phyloP scores from a whole-genome alignment of 2,329 filamentous ascomycete species.

The Didymella lethalis region DNA sequence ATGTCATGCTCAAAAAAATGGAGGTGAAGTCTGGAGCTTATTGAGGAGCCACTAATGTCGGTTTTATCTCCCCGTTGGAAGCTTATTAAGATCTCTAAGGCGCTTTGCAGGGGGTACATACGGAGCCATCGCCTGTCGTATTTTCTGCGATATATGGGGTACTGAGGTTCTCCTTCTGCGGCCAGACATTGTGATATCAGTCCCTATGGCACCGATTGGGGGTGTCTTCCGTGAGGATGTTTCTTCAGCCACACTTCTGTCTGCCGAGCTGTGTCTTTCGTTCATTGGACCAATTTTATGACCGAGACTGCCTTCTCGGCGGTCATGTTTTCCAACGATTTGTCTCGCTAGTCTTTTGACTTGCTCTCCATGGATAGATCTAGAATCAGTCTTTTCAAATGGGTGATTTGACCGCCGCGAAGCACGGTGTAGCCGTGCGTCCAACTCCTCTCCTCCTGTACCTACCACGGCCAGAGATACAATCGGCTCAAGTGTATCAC shows the following conservation, averaged over 20 bases:
- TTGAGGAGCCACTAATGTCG: background rate
- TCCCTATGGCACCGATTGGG: no score
- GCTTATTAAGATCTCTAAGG: background rate
- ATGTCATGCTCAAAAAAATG: background rate
- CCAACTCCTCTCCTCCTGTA: background rate
- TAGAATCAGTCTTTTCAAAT: background rate
- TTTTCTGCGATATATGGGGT: background rate
- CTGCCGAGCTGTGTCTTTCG: background rate
- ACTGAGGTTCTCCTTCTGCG: background rate
- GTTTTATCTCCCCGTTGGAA: background rate
- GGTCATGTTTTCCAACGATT: background rate
- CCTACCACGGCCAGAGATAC: no score
- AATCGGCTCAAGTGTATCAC: background rate
- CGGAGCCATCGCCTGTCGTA: background rate
- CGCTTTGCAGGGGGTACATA: slow-evolving; percentile 17
- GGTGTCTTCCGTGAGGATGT: background rate
- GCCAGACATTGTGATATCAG: background rate
- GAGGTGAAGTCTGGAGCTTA: background rate
- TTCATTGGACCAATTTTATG: background rate
- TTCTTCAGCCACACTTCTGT: background rate
- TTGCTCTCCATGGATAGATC: background rate
- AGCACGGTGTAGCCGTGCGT: background rate
- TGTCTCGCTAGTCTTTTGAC: background rate
- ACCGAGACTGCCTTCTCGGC: background rate
- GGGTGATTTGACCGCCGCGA: background rate